Conservation (phyloP, 371 early-diverging fungal species). For the Conidiobolus incongruus region DNA sequence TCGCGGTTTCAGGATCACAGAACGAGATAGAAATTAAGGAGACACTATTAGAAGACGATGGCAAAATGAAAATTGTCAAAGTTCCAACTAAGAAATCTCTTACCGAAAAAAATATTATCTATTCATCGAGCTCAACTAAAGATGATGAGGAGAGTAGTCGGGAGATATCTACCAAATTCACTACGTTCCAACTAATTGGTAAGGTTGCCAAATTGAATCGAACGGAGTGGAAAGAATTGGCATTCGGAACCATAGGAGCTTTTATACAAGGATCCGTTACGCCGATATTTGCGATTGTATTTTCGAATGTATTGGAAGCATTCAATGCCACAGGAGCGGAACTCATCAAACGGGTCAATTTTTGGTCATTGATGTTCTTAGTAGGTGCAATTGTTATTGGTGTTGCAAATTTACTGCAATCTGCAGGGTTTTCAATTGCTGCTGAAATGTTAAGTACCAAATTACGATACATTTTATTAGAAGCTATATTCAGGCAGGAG, state of each 20-base stretch:
- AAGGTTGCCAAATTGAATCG: conserved; percentile 8
- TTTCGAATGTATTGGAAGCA: conserved; percentile 20
- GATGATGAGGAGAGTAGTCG: conserved; percentile 5
- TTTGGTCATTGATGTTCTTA: conserved; percentile 57
- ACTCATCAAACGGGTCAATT: conserved; percentile 24
- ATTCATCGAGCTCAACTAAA: too few relatives aligned
- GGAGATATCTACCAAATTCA: conserved; percentile 5
- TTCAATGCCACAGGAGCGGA: conserved; percentile 10
- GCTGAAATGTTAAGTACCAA: conserved; percentile 34
- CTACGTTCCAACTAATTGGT: conserved; percentile 4
- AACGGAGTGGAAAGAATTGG: conserved; percentile 8
- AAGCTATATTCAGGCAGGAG: too few relatives aligned
- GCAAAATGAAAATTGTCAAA: background rate
- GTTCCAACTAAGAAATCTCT: background rate
- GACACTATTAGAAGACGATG: background rate
- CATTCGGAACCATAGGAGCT: conserved; percentile 8
- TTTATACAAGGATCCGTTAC: conserved; percentile 7
- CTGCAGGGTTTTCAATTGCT: conserved; percentile 16
- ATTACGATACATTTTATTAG: conserved; percentile 23
- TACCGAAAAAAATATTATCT: too few relatives aligned
- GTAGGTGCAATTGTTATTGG: conserved; percentile 27
- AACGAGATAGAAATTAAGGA: background rate
- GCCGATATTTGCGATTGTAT: conserved; percentile 25
- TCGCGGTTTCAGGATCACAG: too few relatives aligned
- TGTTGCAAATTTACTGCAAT: conserved; percentile 15